Base-by-base conservation (phyloP, 2,329 filamentous ascomycete genomes). In the Fusarium longipes region DNA sequence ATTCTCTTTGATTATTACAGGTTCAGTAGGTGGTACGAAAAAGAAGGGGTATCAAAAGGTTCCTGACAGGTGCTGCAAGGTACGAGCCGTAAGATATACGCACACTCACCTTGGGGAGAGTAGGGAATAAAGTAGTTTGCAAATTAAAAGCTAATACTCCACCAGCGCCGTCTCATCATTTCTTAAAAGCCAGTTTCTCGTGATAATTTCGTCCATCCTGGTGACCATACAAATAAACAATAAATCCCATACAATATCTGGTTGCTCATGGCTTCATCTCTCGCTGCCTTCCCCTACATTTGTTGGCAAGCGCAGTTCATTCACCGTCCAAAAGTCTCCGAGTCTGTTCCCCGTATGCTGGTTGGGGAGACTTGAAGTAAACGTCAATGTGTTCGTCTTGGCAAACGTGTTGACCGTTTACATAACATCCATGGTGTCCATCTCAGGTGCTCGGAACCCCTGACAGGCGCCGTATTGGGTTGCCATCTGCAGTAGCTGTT, bases 381-480 rank as follows among this genome's bases (percentile, higher is more conserved):
- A 33, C 52, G 49, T 50, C 20, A 61, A 54, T 61, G 32, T 64
- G 49, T 44, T 52, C 59, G 43, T 55, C 47, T 48, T 52, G 36
- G 11, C 20, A 14, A 25, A 43, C 42, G 44, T 33, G 25, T 44
- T 32, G 12, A 4, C 36, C 64, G 60, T 60, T 75, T 79, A 82
- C 77, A 81, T 77, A 29, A 79, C 75, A 67, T 83, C 80, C 81
- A 84, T 83, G 32, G 82, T 79, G 58, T 85, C 85, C 62, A 81
- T 79, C 58, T 84, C 82, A 38, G 80, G 79, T 17, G 69, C 72
- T 14, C 77, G 74, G 36, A 75, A 76, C 63, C 87, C 84, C 71
- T 87, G 84, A 68, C 84, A 87, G 22, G 86, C 83, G 1, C 89
- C 89, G 68, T 92, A 92, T 75, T 89, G 87, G 66, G 90, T 84